Evolutionary conservation across 768 basidiomycete species (phyloP), one percentile per base, ranked within the genome.

Genomic region (Suillus occidentalis): DNA sequence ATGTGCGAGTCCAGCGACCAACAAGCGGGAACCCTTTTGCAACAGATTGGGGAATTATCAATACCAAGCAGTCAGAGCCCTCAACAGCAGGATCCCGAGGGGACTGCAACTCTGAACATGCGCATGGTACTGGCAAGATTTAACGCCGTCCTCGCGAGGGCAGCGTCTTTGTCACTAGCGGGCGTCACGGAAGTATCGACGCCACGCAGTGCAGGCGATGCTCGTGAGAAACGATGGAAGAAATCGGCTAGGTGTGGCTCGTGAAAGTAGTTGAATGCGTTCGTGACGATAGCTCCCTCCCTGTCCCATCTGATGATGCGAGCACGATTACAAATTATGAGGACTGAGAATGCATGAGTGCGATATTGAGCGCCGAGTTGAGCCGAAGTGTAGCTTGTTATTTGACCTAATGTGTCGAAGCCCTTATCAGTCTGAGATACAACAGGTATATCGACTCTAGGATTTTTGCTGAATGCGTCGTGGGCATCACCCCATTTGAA

Each of bases 111-210:
- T 45, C 9, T 58, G n/a, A 36, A 39, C 56, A 55, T 66, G 53
- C 12, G 34, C n/a, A 9, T 53, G 20, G 47, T 40, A 20, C 13
- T 3, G 12, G 34, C 28, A 42, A 66, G 28, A 1, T 28, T 28
- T 53, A 66, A 42, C 42, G n/a, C 40, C 10, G 31, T 57, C 53
- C 65, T 66, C 14, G 65, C 53, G 25, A 31, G n/a, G 25, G 18
- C 16, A 58, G 65, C 65, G 9, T 62, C 53, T 18, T 28, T 25
- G 9, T 36, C 45, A 2, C 42, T 36, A 62, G 55, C 22, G 5
- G n/a, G 47, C 4, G 47, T 49, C 31, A 76, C 72, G 2, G 76
- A 75, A 1, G 65, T 39, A 58, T 80, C 77, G 16, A 59, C 47
- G 4, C 76, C 77, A 7, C 69, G 66, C 31, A 64, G 55, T 0